Evolutionary conservation across 176 grass and related monocot genomes (phyloP).

Genomic region (Triticum turgidum): DNA sequence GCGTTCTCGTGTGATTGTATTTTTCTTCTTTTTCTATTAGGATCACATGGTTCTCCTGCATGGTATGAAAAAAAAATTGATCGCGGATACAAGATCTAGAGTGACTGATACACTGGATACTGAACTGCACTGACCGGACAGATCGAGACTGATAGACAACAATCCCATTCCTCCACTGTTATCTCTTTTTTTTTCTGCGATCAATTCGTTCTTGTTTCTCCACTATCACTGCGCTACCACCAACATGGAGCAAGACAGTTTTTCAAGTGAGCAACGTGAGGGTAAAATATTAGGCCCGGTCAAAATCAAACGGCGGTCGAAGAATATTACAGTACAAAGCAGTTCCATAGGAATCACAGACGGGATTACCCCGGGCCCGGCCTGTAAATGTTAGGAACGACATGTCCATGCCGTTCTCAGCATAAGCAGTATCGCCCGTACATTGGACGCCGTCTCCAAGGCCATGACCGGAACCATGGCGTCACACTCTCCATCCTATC

Average conservation of each 20-base stretch:
- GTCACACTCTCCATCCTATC: background rate
- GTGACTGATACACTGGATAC: too few species aligned
- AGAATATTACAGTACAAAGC: background rate
- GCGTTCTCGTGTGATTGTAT: too few species aligned
- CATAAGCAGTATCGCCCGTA: constrained; percentile 5
- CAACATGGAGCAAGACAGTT: background rate
- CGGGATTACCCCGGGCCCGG: background rate
- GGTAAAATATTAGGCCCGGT: background rate
- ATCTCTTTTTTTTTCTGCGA: too few species aligned
- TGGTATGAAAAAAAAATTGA: too few species aligned
- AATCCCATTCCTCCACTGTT: background rate
- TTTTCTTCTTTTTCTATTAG: too few species aligned
- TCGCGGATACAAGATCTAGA: too few species aligned
- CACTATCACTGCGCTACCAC: background rate
- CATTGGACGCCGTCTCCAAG: background rate
- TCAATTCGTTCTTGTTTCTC: background rate
- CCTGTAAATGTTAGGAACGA: background rate
- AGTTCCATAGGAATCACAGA: constrained; percentile 23
- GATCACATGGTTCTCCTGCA: too few species aligned
- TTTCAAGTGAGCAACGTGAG: background rate
- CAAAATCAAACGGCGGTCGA: background rate
- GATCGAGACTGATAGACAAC: background rate
- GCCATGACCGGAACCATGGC: background rate
- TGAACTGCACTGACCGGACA: too few species aligned
- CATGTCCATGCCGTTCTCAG: background rate